phyloP scores from a whole-genome alignment of 257 asterid species.

The Fraxinus pennsylvanica region DNA sequence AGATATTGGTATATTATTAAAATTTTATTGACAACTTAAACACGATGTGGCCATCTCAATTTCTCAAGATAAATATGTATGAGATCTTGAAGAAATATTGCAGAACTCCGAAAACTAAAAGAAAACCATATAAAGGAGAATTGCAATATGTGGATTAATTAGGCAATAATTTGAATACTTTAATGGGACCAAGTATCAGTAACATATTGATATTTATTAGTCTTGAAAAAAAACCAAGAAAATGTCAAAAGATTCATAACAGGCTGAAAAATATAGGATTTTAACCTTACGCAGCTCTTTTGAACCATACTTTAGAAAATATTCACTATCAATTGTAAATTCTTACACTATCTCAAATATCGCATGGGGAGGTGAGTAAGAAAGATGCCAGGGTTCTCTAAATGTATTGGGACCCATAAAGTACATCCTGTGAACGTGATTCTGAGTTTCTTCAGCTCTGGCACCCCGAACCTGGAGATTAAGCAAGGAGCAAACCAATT shows the following conservation, averaged over 20 bases:
- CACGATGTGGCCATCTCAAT: slow-evolving; percentile 4
- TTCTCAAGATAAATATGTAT: slow-evolving; percentile 14
- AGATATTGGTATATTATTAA: not conserved
- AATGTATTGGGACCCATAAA: slow-evolving; percentile 96
- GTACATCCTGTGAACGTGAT: slow-evolving; percentile 90
- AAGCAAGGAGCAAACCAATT: slow-evolving; percentile 12
- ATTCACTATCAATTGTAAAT: slow-evolving; percentile 19
- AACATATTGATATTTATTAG: not conserved
- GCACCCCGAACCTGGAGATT: slow-evolving; percentile 79
- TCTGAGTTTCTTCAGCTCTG: slow-evolving; percentile 81
- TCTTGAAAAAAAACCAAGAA: not conserved
- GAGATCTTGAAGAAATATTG: slow-evolving; percentile 8
- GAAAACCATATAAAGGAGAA: not conserved
- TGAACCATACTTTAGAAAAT: slow-evolving; percentile 6
- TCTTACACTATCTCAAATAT: slow-evolving; percentile 91
- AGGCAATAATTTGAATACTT: slow-evolving; percentile 12
- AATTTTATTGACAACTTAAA: not conserved
- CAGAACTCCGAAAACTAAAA: slow-evolving; percentile 20
- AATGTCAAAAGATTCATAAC: not conserved
- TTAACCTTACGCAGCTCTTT: slow-evolving; percentile 23
- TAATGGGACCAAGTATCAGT: slow-evolving; percentile 19
- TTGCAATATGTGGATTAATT: slow-evolving; percentile 9
- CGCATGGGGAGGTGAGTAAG: slow-evolving; percentile 86
- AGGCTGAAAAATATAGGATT: not conserved
- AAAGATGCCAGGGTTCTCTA: slow-evolving; percentile 98